These are phyloP conservation scores for Magnaporthiopsis incrustans DNA, from an alignment of 2,329 filamentous ascomycete genomes.

Conservation along the genomic window DNA sequence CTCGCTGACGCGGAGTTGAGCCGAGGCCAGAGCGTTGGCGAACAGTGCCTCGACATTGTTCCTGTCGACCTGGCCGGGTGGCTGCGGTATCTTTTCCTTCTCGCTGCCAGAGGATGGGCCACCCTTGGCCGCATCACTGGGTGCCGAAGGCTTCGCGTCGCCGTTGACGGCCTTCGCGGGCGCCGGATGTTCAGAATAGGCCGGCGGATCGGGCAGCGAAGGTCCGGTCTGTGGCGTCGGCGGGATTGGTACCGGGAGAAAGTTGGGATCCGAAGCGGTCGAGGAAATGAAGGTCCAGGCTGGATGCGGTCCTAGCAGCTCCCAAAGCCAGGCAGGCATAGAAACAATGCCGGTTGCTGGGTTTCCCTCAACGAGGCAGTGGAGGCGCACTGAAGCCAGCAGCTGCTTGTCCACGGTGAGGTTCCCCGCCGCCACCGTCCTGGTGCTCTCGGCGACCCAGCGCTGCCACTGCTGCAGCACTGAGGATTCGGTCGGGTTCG, in stretches of 20 bases:
- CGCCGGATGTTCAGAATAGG: not conserved
- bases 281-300: conserved; percentile 5
- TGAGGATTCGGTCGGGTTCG: not conserved
- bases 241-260: not conserved
- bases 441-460: conserved; percentile 1
- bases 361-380: not conserved
- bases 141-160: not conserved
- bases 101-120: not conserved
- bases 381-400: not conserved
- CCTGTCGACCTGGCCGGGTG: not conserved
- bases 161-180: not conserved
- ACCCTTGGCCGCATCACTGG: not conserved
- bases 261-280: not conserved
- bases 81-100: not conserved
- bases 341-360: conserved; percentile 3
- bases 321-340: conserved; percentile 7
- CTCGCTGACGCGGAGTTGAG: conserved; percentile 5
- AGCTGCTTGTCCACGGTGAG: not conserved
- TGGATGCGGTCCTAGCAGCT: not conserved
- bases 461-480: conserved; percentile 1
- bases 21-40: not conserved
- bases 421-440: not conserved
- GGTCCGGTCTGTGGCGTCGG: not conserved
- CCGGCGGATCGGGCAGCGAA: not conserved
- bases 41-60: conserved; percentile 3